Evolutionary conservation across 805 yeast genomes (phyloP).

Genomic region (Scheffersomyces amazonensis): DNA sequence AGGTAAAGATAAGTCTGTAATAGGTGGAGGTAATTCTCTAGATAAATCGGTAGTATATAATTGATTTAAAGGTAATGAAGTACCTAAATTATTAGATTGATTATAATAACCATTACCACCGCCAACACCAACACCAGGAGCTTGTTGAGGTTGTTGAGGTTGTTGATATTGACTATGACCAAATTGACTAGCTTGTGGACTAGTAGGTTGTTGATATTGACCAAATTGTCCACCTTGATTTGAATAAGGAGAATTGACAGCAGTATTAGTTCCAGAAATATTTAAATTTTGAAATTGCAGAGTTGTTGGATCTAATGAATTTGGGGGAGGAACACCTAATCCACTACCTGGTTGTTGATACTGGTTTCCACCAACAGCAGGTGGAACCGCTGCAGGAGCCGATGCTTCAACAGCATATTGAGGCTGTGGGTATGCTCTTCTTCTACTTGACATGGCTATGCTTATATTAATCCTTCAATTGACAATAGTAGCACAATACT

Average conservation of each 20-base stretch:
- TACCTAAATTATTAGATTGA: not conserved
- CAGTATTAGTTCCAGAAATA: slow-evolving; percentile 1
- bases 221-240: slow-evolving; percentile 2
- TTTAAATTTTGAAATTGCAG: slow-evolving; percentile 3
- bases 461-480: too few species aligned
- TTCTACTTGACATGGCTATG: not conserved
- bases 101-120: not conserved
- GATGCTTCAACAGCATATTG: not conserved
- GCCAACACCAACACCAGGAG: too few species aligned
- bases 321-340: slow-evolving; percentile 4
- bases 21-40: slow-evolving; percentile 88
- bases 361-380: slow-evolving; percentile 1
- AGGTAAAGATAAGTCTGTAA: slow-evolving; percentile 77
- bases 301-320: not conserved
- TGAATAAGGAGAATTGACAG: slow-evolving; percentile 2
- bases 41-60: slow-evolving; percentile 83
- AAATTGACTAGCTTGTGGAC: slow-evolving; percentile 1
- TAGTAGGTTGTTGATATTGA: slow-evolving; percentile 3
- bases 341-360: not conserved
- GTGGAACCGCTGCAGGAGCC: slow-evolving; percentile 22
- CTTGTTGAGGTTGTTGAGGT: slow-evolving; percentile 3
- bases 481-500: too few species aligned
- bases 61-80: slow-evolving; percentile 61
- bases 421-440: not conserved
- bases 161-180: slow-evolving; percentile 4